Base-by-base conservation (phyloP, 176 grass and related monocot species). In the Zoysia japonica region DNA sequence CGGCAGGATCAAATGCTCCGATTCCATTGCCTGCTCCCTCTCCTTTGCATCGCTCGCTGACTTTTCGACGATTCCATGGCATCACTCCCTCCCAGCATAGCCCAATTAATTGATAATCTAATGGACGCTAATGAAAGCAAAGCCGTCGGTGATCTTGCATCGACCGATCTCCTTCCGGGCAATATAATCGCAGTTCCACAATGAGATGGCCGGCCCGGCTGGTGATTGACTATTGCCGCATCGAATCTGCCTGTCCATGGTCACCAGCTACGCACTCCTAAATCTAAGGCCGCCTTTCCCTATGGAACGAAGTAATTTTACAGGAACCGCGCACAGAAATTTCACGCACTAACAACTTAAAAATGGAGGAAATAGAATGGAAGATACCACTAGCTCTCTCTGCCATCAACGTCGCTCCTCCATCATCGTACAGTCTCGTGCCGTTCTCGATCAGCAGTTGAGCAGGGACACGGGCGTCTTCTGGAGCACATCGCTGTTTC, bases 31-130 rank as follows among this genome's bases (percentile, higher is more conserved):
- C 19, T 13, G 39, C 17, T 19, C n/a, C 15, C 51, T 35, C 72
- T 3, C 69, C 77, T 80, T 80, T 80, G 77, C 77, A 80, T 69
- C 65, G 5, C 28, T 57, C 28, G 1, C 28, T 69, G 57, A 12
- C 65, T 67, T 79, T 80, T 80, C 7, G 40, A 47, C 43, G 39
- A 80, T 80, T 80, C 65, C 12, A 19, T 7, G 45, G 78, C 45
- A 80, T 53, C 65, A 80, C 50, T 46, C 72, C n/a, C 56, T 60
- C 1, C 59, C 59, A 36, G 3, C 59, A 11, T 61, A 40, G 28
- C 28, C 28, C 28, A 28, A 28, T 28, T 28, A 28, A 28, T 28
- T 12, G 13, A 16, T 67, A 67, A 13, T 78, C 19, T 52, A 67
- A 12, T 13, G 17, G 37, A 56, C 44, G 2, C 17, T 47, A 47